Base-by-base conservation (phyloP, 2,329 filamentous ascomycete genomes). In the Anthostomella pinea region DNA sequence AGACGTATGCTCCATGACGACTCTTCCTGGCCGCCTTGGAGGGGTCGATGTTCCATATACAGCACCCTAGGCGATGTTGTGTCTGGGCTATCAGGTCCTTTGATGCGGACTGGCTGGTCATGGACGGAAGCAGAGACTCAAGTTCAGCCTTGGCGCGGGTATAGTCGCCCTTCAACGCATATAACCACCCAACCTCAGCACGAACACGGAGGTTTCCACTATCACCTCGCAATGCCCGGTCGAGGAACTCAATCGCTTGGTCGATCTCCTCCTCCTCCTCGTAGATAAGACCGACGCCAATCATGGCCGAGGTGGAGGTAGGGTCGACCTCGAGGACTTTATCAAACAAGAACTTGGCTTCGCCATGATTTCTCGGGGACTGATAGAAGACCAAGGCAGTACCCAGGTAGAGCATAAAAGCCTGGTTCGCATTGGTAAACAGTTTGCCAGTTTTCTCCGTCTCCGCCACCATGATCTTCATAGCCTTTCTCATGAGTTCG, bases 311-410 rank as follows among this genome's bases (percentile, higher is more conserved):
- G 1, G 89, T 94, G 1, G 85, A 90, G 3, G 77, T 79, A 2
- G 81, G 75, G 38, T 94, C 88, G 17, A 85, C 78, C 30, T 78
- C 70, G 1, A 98, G 72, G 5, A 97, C 85, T 19, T 77, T 77
- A 50, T 95, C 82, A 50, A 98, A 97, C 0, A 96, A 72, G n/a
- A 65, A 64, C 57, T 87, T 91, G 2, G 93, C 90, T 65, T 97
- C 91, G 13, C 81, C 74, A 51, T 98, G 93, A 55, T 97, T 83
- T 43, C 87, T 81, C 1, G 93, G 93, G 1, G 88, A 84, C 57
- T 97, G 90, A 50, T 94, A 87, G 51, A 89, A 86, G 2, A 98
- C 87, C 14, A 97, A 65, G 0, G 90, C 82, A n/a, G 89, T 96
- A 8, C 79, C 93, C 6, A 98, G 77, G 26, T 79, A 83, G 27